phyloP scores from a whole-genome alignment of 768 basidiomycete genomes.

The Trametes sanguinea region DNA sequence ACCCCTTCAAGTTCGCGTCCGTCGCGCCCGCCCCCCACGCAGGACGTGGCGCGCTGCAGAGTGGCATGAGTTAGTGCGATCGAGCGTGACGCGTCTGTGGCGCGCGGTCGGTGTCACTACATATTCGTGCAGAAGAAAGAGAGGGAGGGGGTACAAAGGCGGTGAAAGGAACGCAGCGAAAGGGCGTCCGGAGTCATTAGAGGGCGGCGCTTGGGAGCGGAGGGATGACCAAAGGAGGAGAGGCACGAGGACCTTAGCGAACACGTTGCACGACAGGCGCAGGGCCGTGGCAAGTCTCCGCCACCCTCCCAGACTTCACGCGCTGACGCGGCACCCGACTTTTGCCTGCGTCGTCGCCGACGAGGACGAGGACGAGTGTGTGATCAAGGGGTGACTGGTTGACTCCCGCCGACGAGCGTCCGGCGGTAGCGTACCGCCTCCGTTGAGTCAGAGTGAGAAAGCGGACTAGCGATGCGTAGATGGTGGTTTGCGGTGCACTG shows the following conservation, averaged over 20 bases:
- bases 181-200: constrained; percentile 6
- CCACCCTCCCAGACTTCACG: neutral
- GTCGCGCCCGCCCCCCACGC: too few species aligned
- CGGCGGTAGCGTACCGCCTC: neutral
- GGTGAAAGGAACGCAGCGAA: neutral
- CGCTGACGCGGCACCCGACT: neutral
- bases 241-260: constrained; percentile 16
- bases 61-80: too few species aligned
- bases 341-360: neutral
- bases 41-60: too few species aligned
- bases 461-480: neutral
- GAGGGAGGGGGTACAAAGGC: too few species aligned
- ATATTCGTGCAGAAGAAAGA: too few species aligned
- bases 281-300: constrained; percentile 1
- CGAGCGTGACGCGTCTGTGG: too few species aligned
- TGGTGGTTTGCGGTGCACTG: too few species aligned
- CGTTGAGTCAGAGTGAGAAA: constrained; percentile 2
- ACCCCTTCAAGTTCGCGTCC: too few species aligned
- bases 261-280: constrained; percentile 21
- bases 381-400: neutral
- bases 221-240: constrained; percentile 10
- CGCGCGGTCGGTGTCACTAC: too few species aligned
- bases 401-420: neutral
- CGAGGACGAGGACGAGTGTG: neutral
- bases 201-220: constrained; percentile 13